A percentile compares a stretch with the other conserved stretches of the same genome.
phyloP scores from a whole-genome alignment of 306 rosid genomes.

The Citrullus colocynthis region DNA sequence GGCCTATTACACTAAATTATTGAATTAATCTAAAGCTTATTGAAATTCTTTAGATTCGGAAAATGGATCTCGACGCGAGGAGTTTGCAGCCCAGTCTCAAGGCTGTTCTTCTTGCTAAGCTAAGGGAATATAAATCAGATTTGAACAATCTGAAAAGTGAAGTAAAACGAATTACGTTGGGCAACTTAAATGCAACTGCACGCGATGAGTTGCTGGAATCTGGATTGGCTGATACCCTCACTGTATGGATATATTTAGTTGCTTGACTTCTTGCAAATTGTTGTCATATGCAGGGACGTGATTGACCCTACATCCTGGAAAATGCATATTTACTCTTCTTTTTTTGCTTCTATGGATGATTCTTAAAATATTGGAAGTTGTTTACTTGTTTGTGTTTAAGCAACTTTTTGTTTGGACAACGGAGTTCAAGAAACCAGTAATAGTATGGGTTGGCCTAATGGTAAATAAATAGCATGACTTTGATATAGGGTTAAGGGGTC shows the following conservation, averaged over 20 bases:
- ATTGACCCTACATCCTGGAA: not conserved
- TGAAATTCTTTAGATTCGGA: slow-evolving; percentile 43
- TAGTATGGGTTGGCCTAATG: too few species aligned
- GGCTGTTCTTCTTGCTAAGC: slow-evolving; percentile 74
- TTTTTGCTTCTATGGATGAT: not conserved
- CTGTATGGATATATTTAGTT: slow-evolving; percentile 30
- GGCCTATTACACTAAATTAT: not conserved
- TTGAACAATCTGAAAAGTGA: slow-evolving; percentile 78
- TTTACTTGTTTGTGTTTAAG: not conserved
- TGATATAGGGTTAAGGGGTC: too few species aligned
- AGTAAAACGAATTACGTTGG: slow-evolving; percentile 61
- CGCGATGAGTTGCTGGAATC: slow-evolving; percentile 90
- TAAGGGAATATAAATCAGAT: slow-evolving; percentile 94
- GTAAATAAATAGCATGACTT: too few species aligned
- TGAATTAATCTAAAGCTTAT: slow-evolving; percentile 9
- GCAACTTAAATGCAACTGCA: slow-evolving; percentile 58
- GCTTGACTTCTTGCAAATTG: not conserved
- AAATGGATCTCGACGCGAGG: slow-evolving; percentile 95
- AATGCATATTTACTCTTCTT: not conserved
- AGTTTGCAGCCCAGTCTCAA: slow-evolving; percentile 78
- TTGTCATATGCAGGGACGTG: not conserved
- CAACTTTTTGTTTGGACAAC: not conserved
- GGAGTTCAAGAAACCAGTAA: not conserved
- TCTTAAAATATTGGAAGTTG: not conserved
- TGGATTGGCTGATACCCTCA: slow-evolving; percentile 86